phyloP scores from a whole-genome alignment of 2,329 filamentous ascomycete genomes.

The Aspergillus brunneoviolaceus region DNA sequence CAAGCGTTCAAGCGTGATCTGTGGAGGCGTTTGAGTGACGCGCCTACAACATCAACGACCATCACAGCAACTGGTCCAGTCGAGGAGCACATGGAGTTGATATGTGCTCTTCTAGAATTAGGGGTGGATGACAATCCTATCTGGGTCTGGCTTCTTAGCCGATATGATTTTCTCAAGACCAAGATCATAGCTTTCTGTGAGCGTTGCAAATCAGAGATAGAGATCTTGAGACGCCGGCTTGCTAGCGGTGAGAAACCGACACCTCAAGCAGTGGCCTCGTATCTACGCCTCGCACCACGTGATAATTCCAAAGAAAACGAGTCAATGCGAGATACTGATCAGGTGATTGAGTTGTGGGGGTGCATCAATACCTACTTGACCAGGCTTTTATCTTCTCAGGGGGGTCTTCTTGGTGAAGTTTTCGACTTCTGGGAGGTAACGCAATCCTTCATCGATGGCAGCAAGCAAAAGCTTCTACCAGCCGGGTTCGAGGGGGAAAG shows the following conservation, averaged over 20 bases:
- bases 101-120: slow-evolving; percentile 82
- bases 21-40: slow-evolving; percentile 75
- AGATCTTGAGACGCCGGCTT: slow-evolving; percentile 80
- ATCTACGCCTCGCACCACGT: slow-evolving; percentile 71
- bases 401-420: slow-evolving; percentile 83
- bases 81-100: slow-evolving; percentile 90
- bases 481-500: slow-evolving; percentile 80
- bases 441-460: slow-evolving; percentile 84
- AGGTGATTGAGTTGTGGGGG: slow-evolving; percentile 90
- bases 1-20: slow-evolving; percentile 83
- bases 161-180: slow-evolving; percentile 83
- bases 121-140: slow-evolving; percentile 96
- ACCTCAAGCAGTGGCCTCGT: slow-evolving; percentile 66
- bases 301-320: slow-evolving; percentile 63
- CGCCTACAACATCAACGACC: slow-evolving; percentile 58
- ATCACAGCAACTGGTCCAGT: slow-evolving; percentile 54
- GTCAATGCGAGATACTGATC: slow-evolving; percentile 70
- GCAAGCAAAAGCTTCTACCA: slow-evolving; percentile 75
- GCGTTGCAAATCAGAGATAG: slow-evolving; percentile 86
- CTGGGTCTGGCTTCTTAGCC: slow-evolving; percentile 89
- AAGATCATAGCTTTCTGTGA: slow-evolving; percentile 80
- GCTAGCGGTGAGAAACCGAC: slow-evolving; percentile 71
- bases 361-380: slow-evolving; percentile 74
- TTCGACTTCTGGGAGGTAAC: slow-evolving; percentile 93
- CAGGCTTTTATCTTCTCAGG: slow-evolving; percentile 68